Evolutionary conservation across 2,329 filamentous ascomycete species (phyloP).

Genomic region (Pseudocercospora ulei): DNA sequence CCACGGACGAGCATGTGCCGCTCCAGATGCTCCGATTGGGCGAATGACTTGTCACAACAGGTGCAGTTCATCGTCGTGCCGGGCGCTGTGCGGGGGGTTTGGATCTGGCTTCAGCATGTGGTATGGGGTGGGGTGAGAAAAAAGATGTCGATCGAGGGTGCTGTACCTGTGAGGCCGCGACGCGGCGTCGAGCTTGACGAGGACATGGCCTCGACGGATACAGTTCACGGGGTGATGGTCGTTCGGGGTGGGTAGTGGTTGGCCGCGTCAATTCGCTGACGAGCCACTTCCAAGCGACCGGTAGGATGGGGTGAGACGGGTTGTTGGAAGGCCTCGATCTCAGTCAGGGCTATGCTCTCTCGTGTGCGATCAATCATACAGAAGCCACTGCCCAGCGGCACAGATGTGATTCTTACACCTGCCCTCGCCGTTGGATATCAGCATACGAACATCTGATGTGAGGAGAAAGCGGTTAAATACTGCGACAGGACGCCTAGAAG

Average conservation of each 20-base stretch:
- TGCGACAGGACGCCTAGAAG: conserved; percentile 4
- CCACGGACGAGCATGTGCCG: conserved; percentile 3
- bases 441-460: not conserved
- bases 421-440: not conserved
- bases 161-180: conserved; percentile 2
- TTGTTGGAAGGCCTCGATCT: not conserved
- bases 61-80: not conserved
- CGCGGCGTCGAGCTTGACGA: not conserved
- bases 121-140: not conserved
- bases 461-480: conserved; percentile 2
- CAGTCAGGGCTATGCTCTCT: not conserved
- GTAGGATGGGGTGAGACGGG: conserved; percentile 1
- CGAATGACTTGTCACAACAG: not conserved
- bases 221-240: not conserved
- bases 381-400: too few species aligned
- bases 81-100: too few species aligned
- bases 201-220: conserved; percentile 1
- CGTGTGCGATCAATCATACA: not conserved
- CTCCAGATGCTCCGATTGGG: conserved; percentile 1
- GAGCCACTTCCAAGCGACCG: not conserved
- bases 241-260: not conserved
- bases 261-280: not conserved
- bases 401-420: not conserved
- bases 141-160: not conserved
- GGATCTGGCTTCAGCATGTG: not conserved